These are phyloP conservation scores for Saccharum officinarum DNA, from an alignment of 176 grass and related monocot species.

Conservation along the genomic window DNA sequence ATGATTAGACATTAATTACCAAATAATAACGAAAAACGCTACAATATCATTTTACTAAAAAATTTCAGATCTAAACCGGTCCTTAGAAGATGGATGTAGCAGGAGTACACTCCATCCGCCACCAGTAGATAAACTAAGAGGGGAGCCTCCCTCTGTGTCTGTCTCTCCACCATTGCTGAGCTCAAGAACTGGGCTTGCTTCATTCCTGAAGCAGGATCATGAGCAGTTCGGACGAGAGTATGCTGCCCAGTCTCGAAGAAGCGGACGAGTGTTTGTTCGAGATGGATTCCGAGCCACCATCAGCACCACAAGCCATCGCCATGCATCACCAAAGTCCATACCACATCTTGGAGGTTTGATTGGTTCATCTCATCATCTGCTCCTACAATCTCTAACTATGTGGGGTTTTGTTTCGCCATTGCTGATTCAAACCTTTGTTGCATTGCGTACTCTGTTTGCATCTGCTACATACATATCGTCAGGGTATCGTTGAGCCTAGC, in stretches of 20 bases:
- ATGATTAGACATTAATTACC: too few species aligned
- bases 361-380: too few species aligned
- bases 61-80: too few species aligned
- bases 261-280: not conserved
- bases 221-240: conserved; percentile 33
- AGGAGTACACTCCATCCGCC: conserved; percentile 27
- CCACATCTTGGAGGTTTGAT: too few species aligned
- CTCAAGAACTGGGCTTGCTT: conserved; percentile 25
- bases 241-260: not conserved
- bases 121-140: conserved; percentile 14
- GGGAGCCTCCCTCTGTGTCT: too few species aligned
- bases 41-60: too few species aligned
- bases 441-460: not conserved
- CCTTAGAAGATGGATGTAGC: too few species aligned
- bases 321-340: too few species aligned
- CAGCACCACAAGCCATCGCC: too few species aligned
- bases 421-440: not conserved
- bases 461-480: not conserved
- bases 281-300: too few species aligned
- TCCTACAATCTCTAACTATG: too few species aligned
- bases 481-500: conserved; percentile 37
- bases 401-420: not conserved
- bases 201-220: conserved; percentile 4
- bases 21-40: too few species aligned
- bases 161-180: not conserved